A percentile compares a stretch with the other conserved stretches of the same genome.
Conservation (phyloP, 257 asterid species). For the Eustoma russellianum region DNA sequence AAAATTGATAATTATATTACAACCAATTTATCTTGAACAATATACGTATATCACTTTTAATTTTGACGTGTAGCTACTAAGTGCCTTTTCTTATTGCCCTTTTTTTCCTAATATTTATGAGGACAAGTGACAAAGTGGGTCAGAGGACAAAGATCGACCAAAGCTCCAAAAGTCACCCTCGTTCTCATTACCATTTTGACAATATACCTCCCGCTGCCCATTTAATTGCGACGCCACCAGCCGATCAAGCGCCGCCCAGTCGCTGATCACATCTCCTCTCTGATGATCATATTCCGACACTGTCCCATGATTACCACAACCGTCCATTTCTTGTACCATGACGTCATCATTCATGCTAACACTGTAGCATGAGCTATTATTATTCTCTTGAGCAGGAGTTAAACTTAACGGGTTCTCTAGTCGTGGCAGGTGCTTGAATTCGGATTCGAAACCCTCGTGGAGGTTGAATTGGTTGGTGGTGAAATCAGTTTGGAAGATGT, state of each 20-base stretch:
- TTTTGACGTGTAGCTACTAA: no score
- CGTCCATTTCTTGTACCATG: not conserved
- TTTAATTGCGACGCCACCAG: slow-evolving; percentile 89
- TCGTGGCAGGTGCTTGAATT: slow-evolving; percentile 66
- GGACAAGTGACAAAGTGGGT: slow-evolving; percentile 70
- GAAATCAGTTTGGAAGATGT: not conserved
- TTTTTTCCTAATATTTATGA: slow-evolving; percentile 18
- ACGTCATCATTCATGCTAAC: not conserved
- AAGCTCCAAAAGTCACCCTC: slow-evolving; percentile 63
- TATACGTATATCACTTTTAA: no score
- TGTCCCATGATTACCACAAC: not conserved
- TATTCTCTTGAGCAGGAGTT: no score
- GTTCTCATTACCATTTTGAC: slow-evolving; percentile 23
- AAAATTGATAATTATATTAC: no score
- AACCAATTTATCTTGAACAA: no score
- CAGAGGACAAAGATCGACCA: slow-evolving; percentile 43
- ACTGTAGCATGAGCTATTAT: slow-evolving; percentile 5
- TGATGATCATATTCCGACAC: slow-evolving; percentile 3
- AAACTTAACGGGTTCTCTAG: slow-evolving; percentile 47
- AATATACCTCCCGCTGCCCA: slow-evolving; percentile 31
- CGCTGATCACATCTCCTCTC: slow-evolving; percentile 8
- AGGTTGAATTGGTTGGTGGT: slow-evolving; percentile 7
- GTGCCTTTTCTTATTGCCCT: no score
- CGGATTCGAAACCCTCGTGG: not conserved
- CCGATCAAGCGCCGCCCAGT: slow-evolving; percentile 71